Percentiles rank a stretch among this genome's conserved stretches.
These are phyloP conservation scores for Coemansia umbellata DNA, from an alignment of 192 early-diverging fungal genomes.

Conservation along the genomic window DNA sequence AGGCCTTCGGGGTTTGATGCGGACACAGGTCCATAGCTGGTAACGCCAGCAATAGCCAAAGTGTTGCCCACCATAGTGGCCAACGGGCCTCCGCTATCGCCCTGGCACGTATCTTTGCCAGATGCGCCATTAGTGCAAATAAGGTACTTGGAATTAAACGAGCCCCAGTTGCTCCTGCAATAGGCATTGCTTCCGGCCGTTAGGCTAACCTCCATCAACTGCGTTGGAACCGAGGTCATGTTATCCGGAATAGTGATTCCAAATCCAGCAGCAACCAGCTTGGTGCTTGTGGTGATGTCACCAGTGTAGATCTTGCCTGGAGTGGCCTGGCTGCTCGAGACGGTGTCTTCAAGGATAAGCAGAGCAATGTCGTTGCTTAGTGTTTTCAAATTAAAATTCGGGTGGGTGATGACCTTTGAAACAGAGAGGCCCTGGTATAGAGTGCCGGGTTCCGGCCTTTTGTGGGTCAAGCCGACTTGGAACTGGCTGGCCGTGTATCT, in stretches of 20 bases:
- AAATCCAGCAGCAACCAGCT: conserved; percentile 25
- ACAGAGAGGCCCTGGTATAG: conserved; percentile 14
- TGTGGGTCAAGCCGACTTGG: conserved; percentile 17
- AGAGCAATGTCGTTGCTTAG: conserved; percentile 35
- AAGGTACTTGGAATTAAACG: conserved; percentile 7
- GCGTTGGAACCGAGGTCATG: neutral
- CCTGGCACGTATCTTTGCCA: conserved; percentile 44
- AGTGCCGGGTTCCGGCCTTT: neutral
- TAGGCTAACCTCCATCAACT: conserved; percentile 24
- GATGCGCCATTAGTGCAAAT: conserved; percentile 38
- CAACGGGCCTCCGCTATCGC: conserved; percentile 49
- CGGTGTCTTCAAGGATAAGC: conserved; percentile 12
- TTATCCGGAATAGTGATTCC: conserved; percentile 18
- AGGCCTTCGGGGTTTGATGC: conserved; percentile 17
- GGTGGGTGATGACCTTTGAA: conserved; percentile 4
- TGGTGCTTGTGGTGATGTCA: neutral
- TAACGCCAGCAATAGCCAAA: conserved; percentile 22
- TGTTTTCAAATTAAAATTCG: conserved; percentile 3
- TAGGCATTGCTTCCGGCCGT: conserved; percentile 10
- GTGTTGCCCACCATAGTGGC: conserved; percentile 1
- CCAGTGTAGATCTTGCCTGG: conserved; percentile 17
- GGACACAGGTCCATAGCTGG: conserved; percentile 27
- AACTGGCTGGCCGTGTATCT: neutral
- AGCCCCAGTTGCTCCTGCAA: conserved; percentile 6
- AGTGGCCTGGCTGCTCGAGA: conserved; percentile 12